Evolutionary conservation across 2,329 filamentous ascomycete species (phyloP), one percentile per base, ranked within the genome.

Genomic region (Chrysoporthe puriensis): DNA sequence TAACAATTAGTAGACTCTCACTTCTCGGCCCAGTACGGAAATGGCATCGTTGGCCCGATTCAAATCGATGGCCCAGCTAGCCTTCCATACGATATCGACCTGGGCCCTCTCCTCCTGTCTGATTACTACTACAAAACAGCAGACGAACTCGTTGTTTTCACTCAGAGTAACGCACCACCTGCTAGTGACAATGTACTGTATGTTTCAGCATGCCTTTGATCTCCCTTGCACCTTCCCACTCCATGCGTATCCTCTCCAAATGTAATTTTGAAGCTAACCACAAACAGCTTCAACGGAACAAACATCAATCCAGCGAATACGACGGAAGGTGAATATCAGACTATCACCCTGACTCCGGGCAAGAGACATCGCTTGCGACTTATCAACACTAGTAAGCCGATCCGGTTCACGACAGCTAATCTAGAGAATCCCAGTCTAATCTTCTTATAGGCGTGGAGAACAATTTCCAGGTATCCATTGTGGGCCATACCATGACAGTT

Each of bases 281-380:
- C 34, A 42, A 11, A 40, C 8, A 64, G 62, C 42, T 80, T 84
- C 74, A 83, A 83, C 69, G 85, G 85, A 8, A 82, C 73, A 32
- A 76, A 74, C 66, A 70, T 77, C 57, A 73, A 78, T 71, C 57
- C 57, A 44, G 77, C 75, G 3, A 62, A 60, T 32, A 73, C 74
- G 1, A 74, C 72, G 4, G 72, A 66, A 4, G 79, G 78, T 8
- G 40, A 70, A 34, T 80, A 78, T 56, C 72, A 73, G 46, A 76
- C 72, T 43, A 74, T 81, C n/a, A 79, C 72, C 4, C 73, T 82
- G 50, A 78, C 73, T 14, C 73, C 79, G 59, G 84, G 79, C 58
- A 84, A 82, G 76, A 83, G 78, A 52, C 83, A 86, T 73, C 79
- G 81, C 4, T 77, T 86, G 48, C 77, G 84, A 2, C 72, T 86